Percentiles rank a stretch among this genome's conserved stretches.
phyloP scores from a whole-genome alignment of 768 basidiomycete genomes.

The Melanogaster broomeanus region DNA sequence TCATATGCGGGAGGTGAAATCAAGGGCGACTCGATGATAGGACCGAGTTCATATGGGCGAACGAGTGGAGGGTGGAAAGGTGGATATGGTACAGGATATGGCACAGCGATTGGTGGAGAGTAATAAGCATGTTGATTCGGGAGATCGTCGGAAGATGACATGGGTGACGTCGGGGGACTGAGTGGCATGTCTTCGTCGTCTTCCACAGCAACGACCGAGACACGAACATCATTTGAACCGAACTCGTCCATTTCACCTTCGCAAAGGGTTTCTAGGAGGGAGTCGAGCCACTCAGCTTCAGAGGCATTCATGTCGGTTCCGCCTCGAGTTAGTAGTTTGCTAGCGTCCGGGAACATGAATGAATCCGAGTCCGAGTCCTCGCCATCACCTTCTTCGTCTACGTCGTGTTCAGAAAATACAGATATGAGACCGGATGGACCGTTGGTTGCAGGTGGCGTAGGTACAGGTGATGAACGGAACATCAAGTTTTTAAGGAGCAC shows the following conservation, averaged over 20 bases:
- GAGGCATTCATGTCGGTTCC: conserved; percentile 43
- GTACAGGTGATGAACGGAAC: conserved; percentile 50
- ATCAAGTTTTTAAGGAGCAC: conserved; percentile 87
- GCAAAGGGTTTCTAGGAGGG: conserved; percentile 70
- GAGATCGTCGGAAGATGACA: conserved; percentile 79
- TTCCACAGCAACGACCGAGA: conserved; percentile 51
- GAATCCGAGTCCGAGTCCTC: conserved; percentile 52
- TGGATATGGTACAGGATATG: conserved; percentile 71
- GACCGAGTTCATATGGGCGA: conserved; percentile 51
- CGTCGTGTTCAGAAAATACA: conserved; percentile 35
- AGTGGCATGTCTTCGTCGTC: conserved; percentile 59
- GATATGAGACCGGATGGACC: conserved; percentile 23
- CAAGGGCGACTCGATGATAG: conserved; percentile 43
- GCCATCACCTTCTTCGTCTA: conserved; percentile 48
- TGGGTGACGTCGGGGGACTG: conserved; percentile 68
- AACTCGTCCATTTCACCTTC: conserved; percentile 72
- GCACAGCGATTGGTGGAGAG: conserved; percentile 46
- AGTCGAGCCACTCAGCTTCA: conserved; percentile 83
- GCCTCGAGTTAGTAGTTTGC: conserved; percentile 46
- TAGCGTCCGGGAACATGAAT: conserved; percentile 82
- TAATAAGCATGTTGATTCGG: conserved; percentile 51
- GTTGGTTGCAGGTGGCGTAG: conserved; percentile 30
- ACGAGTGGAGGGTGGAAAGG: conserved; percentile 59
- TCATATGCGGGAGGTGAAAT: conserved; percentile 43
- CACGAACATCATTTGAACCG: conserved; percentile 44